Evolutionary conservation across 192 early-diverging fungal species (phyloP).

Genomic region (Pilaira anomala): DNA sequence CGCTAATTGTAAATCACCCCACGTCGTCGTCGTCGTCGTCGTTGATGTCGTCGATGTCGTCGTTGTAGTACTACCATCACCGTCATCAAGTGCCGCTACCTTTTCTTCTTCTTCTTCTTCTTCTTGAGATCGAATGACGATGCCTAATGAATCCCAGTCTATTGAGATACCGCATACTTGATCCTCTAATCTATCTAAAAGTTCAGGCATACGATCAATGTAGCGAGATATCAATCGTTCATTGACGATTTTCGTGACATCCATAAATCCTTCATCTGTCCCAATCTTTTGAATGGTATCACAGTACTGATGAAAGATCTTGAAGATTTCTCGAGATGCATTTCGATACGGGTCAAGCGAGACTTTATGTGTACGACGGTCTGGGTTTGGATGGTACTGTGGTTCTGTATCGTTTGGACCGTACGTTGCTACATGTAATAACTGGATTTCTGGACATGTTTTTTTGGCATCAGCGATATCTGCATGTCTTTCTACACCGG

Average conservation of each 20-base stretch:
- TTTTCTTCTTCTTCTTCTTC: too few species aligned
- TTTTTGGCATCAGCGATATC: conserved; percentile 49
- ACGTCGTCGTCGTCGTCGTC: conserved; percentile 38
- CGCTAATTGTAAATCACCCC: conserved; percentile 76
- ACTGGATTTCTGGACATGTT: conserved; percentile 54
- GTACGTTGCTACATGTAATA: conserved; percentile 85
- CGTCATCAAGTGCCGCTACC: too few species aligned
- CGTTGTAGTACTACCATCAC: too few species aligned
- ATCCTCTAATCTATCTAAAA: conserved; percentile 32
- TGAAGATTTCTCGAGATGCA: conserved; percentile 71
- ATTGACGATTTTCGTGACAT: conserved; percentile 72
- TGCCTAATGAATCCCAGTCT: conserved; percentile 43
- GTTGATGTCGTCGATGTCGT: too few species aligned
- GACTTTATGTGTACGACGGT: conserved; percentile 83
- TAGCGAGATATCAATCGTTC: conserved; percentile 47
- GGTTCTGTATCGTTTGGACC: conserved; percentile 60
- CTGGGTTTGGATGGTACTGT: conserved; percentile 65
- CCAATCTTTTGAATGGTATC: conserved; percentile 68
- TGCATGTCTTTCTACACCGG: conserved; percentile 70
- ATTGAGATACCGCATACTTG: conserved; percentile 18
- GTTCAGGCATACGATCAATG: conserved; percentile 31
- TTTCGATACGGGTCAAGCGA: conserved; percentile 78
- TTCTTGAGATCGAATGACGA: conserved; percentile 42
- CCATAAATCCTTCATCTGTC: conserved; percentile 87
- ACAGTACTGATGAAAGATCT: conserved; percentile 56